Evolutionary conservation across 257 asterid species (phyloP), one percentile per base, ranked within the genome.

Genomic region (Lycium barbarum): DNA sequence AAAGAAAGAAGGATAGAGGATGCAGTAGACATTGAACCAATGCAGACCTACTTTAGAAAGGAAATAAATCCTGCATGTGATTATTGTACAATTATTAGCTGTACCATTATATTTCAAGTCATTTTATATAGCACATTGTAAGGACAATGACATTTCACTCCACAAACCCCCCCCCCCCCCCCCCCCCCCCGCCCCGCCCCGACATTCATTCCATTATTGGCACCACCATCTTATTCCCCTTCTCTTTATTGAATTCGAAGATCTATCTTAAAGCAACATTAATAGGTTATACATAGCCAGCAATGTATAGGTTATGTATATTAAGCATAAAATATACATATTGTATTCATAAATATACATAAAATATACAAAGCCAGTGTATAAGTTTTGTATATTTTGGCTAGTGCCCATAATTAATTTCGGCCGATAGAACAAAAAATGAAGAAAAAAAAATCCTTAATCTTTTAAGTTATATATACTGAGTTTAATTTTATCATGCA

Each of bases 401-500:
- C 45, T 40, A 40, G 45, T 6, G 45, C 45, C 45, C 45, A 6
- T 40, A 40, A 40, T 3, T 40, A 40, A 40, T 40, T 40, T 40
- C 45, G 45, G 45, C 3, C 45, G 45, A 40, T 6, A 2, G 45
- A 3, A 5, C 45, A 40, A 40, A 40, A 40, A 40, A 3, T 40
- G 45, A 40, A 26, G 33, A 40, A 40, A 40, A 40, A 40, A 40
- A 40, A 40, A 40, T 0, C 45, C 45, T 6, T 40, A 40, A 3
- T 40, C 45, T 40, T 40, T 40, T 40, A 40, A 40, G 22, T 22
- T 18, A 40, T 61, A 49, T 61, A 76, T 13, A 13, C 13, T 43
- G n/a, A 45, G 1, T 55, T 55, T 35, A 20, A n/a, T 53, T 63
- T 20, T 61, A 51, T 49, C 20, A 43, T 71, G 84, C 87, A 95